These are phyloP conservation scores for Berkeleyomyces rouxiae DNA, from an alignment of 2,329 filamentous ascomycete species.

Conservation along the genomic window DNA sequence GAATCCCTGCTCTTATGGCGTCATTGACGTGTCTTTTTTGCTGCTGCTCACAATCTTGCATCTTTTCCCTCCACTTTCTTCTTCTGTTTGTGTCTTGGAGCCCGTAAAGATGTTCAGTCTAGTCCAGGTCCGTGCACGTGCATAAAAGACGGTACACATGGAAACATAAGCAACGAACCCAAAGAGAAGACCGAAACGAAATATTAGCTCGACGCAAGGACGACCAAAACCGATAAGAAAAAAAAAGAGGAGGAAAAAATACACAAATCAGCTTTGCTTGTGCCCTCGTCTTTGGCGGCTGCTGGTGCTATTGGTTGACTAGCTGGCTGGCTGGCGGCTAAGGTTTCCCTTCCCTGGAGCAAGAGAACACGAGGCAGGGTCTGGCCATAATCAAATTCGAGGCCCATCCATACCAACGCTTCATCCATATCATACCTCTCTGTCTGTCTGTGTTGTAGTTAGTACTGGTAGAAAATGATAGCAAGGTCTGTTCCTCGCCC, in stretches of 20 bases:
- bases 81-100: neutral
- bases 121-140: neutral
- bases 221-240: neutral
- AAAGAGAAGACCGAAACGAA: too few species aligned
- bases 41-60: neutral
- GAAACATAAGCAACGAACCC: too few species aligned
- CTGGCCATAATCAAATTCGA: neutral
- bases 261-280: neutral
- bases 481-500: too few species aligned
- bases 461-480: too few species aligned
- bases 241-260: neutral
- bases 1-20: conserved; percentile 3
- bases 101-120: neutral
- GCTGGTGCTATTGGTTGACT: neutral
- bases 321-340: neutral
- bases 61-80: neutral
- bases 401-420: too few species aligned
- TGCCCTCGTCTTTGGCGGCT: neutral
- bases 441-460: too few species aligned
- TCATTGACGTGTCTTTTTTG: conserved; percentile 3
- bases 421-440: too few species aligned
- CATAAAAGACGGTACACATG: neutral
- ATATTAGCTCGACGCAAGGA: neutral
- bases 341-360: neutral
- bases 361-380: neutral